Evolutionary conservation across 768 basidiomycete species (phyloP).

Genomic region (Gautieria morchelliformis): DNA sequence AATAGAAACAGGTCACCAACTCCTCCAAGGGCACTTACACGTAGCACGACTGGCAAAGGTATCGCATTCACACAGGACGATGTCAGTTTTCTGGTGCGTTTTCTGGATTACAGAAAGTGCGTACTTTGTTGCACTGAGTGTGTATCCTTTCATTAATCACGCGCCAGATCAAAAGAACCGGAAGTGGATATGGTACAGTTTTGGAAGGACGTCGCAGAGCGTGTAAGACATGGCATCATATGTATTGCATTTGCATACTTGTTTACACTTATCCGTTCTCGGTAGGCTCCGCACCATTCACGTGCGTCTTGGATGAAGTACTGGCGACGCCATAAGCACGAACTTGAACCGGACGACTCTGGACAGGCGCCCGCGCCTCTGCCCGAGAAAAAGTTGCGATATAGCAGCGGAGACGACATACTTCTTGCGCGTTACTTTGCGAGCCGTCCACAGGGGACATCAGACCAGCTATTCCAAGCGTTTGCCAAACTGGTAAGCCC

Average conservation of each 20-base stretch:
- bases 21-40: constrained; percentile 66
- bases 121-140: constrained; percentile 12
- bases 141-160: background rate
- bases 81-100: constrained; percentile 63
- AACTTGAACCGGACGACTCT: constrained; percentile 53
- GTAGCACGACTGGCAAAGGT: constrained; percentile 85
- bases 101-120: constrained; percentile 70
- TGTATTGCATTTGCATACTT: background rate
- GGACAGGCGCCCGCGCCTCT: constrained; percentile 60
- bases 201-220: constrained; percentile 66
- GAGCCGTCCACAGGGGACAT: constrained; percentile 68
- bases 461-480: constrained; percentile 74
- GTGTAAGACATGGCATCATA: constrained; percentile 12
- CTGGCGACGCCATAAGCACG: constrained; percentile 82
- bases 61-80: constrained; percentile 85
- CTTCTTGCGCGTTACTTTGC: constrained; percentile 68
- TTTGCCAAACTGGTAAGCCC: constrained; percentile 59
- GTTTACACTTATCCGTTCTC: background rate
- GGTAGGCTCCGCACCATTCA: constrained; percentile 79
- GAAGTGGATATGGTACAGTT: constrained; percentile 63
- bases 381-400: constrained; percentile 84
- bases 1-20: constrained; percentile 54
- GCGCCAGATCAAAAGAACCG: background rate
- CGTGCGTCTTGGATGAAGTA: constrained; percentile 94
- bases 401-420: constrained; percentile 71